Percentiles rank a stretch among this genome's conserved stretches.
Conservation (phyloP, 2,329 filamentous ascomycete genomes). For the Paracamarosporium sp. region DNA sequence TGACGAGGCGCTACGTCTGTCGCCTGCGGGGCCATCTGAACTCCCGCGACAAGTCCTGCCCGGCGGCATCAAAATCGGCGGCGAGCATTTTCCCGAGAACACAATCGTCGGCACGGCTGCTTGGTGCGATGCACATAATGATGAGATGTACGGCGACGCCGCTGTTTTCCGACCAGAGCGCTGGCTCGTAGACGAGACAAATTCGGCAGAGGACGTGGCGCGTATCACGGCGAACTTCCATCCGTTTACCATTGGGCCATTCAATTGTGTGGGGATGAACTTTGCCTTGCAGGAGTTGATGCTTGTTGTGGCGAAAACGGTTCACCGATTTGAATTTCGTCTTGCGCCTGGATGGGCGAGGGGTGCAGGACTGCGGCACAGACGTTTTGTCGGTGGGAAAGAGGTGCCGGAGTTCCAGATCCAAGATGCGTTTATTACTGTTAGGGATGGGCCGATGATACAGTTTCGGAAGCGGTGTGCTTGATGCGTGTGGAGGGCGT, state of each 20-base stretch:
- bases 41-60: background rate
- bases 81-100: conserved; percentile 15
- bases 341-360: background rate
- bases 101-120: conserved; percentile 18
- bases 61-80: conserved; percentile 3
- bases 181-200: conserved; percentile 15
- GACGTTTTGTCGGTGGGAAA: background rate
- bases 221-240: conserved; percentile 12
- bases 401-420: conserved; percentile 1
- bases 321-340: background rate
- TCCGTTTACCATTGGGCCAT: conserved; percentile 25
- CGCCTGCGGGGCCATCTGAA: background rate
- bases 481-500: no score
- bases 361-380: background rate
- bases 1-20: conserved; percentile 22
- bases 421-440: conserved; percentile 16
- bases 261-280: conserved; percentile 27
- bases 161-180: conserved; percentile 17
- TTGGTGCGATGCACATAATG: conserved; percentile 18
- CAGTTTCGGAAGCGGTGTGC: conserved; percentile 10
- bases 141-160: conserved; percentile 15
- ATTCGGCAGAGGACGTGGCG: conserved; percentile 2
- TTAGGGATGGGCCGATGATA: conserved; percentile 30
- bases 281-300: conserved; percentile 23
- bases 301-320: conserved; percentile 34